Base-by-base conservation (phyloP, 305 asterid genomes). In the Andrographis paniculata region DNA sequence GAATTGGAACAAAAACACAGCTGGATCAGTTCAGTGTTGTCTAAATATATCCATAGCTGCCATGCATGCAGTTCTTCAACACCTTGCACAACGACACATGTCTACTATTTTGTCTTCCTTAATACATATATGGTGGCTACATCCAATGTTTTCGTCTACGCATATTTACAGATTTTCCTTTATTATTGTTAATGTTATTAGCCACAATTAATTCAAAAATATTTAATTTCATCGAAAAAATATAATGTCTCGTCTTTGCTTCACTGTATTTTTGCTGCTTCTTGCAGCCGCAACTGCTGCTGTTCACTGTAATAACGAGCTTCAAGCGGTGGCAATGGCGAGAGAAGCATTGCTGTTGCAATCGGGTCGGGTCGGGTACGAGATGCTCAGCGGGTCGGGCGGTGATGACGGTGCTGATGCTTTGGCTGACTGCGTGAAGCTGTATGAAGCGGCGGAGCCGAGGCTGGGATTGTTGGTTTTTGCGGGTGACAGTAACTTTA, bases 401-500 rank as follows among this genome's bases (percentile, higher is more conserved):
- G 3, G 11, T 14, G 2, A 11, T 4, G 14, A 12, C 38, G 3
- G 11, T 14, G 2, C n/a, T 4, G 14, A 12, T 28, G 67, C 70
- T 37, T 15, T 72, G 2, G 33, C 16, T 1, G 82, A 84, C 56
- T 85, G 93, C 50, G 60, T 63, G 52, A 60, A 61, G 64, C 64
- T 81, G 20, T 85, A 81, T 33, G 71, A 55, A 47, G 83, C 72
- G 1, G 69, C 69, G 6, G 81, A 68, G 56, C 53, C 67, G 41
- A 65, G 84, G 60, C 60, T 82, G 46, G 67, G 66, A 20, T 61
- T 53, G 43, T 14, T 76, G 55, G 70, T 58, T 19, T 35, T 68
- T 15, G 20, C 47, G 15, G n/a, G n/a, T n/a, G 58, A 47, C 40
- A 19, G 31, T 20, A 53, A 22, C 15, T 66, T 42, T 14, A 64